These are phyloP conservation scores for Anisodus acutangulus DNA, from an alignment of 257 asterid genomes.

Conservation along the genomic window DNA sequence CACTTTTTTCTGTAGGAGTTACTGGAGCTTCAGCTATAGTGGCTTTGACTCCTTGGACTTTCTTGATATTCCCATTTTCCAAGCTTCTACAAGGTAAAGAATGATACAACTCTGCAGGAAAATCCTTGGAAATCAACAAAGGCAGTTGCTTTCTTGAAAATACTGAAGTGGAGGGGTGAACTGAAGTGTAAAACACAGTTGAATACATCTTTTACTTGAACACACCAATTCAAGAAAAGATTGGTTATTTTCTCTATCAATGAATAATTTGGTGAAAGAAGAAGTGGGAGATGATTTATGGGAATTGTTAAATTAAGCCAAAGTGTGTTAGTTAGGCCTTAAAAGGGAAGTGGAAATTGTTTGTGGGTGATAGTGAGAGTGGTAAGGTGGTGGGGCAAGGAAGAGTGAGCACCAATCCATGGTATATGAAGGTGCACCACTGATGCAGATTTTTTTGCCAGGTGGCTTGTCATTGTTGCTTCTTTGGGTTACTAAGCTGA, in stretches of 20 bases:
- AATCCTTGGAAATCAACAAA: conserved; percentile 38
- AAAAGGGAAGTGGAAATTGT: not conserved
- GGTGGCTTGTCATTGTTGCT: conserved; percentile 44
- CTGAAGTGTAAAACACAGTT: conserved; percentile 50
- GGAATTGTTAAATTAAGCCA: not conserved
- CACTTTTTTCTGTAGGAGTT: conserved; percentile 22
- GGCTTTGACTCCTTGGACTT: conserved; percentile 43
- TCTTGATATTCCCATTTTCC: conserved; percentile 42
- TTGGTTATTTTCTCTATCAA: not conserved
- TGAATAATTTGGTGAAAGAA: not conserved
- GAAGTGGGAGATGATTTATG: not conserved
- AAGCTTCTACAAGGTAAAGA: conserved; percentile 36
- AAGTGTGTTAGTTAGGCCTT: not conserved
- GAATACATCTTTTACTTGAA: conserved; percentile 48
- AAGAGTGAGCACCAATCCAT: conserved; percentile 56
- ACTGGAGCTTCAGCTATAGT: conserved; percentile 36
- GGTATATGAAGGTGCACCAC: conserved; percentile 42
- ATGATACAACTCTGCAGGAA: conserved; percentile 43
- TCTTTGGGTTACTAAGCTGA: conserved; percentile 31
- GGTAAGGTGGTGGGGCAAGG: conserved; percentile 46
- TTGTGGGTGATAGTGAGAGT: conserved; percentile 2
- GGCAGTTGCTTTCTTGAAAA: conserved; percentile 54
- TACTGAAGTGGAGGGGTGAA: conserved; percentile 50
- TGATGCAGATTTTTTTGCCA: conserved; percentile 52
- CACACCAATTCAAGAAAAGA: conserved; percentile 25